Base-by-base conservation (phyloP, 192 early-diverging fungal species). In the Geranomyces variabilis region DNA sequence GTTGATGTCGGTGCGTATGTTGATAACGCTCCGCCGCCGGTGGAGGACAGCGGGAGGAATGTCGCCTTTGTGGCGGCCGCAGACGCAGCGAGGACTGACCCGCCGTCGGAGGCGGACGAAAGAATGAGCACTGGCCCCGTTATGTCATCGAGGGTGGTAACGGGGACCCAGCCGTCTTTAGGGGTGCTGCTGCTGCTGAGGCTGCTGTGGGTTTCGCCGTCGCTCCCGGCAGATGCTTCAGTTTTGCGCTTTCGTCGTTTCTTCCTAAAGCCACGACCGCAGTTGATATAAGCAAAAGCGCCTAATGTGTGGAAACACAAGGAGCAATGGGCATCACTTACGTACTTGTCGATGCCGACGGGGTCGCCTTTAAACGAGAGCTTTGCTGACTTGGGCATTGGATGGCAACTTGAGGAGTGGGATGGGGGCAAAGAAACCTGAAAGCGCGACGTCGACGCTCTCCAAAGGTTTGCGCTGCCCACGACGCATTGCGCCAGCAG, bases 91-190 rank as follows among this genome's bases (percentile, higher is more conserved):
- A 92, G 67, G 59, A 83, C 85, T 29, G 82, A 80, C 13, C 86
- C 77, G 10, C 88, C 82, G 30, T 91, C 90, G 29, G 80, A 86
- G 17, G 87, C 83, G 59, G 87, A 79, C 28, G 89, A 83, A 36
- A 91, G 79, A 41, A 84, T 26, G 29, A 92, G 87, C 19, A 91
- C 63, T 24, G 92, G 92, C 0, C 92, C 92, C 19, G 80, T 79
- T 3, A 93, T 76, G 68, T 93, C 90, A 6, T 83, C 88, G 33
- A 88, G 33, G 1, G 78, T 28, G n/a, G 85, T 84, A 4, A 80
- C 82, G 21, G 73, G 45, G 29, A 90, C 83, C 92, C 92, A 93
- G 26, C 90, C 91, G 84, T 63, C 66, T 21, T 48, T 10, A 0
- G 65, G 44, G 12, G 22, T 1, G 33, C 47, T 10, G 36, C 36